A percentile compares a stretch with the other conserved stretches of the same genome.
These are phyloP conservation scores for Caloboletus firmus DNA, from an alignment of 1,284 basidiomycete species.

Conservation along the genomic window DNA sequence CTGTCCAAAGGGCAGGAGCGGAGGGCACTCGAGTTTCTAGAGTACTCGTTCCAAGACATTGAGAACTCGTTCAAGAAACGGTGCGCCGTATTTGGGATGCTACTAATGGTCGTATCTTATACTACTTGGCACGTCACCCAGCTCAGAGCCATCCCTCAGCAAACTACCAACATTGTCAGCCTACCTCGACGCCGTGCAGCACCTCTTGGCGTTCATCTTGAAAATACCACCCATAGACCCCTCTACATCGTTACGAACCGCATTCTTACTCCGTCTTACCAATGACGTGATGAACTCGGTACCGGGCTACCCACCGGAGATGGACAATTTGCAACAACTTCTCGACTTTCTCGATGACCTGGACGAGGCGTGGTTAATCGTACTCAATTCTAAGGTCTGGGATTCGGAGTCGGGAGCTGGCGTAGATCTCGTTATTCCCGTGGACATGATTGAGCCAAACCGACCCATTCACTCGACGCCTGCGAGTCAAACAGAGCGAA, in stretches of 20 bases:
- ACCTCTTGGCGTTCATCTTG: conserved; percentile 58
- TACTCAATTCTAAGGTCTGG: conserved; percentile 64
- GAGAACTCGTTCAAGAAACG: conserved; percentile 71
- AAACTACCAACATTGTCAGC: conserved; percentile 46
- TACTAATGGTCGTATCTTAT: not conserved
- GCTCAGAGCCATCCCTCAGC: conserved; percentile 54
- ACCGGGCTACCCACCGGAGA: conserved; percentile 53
- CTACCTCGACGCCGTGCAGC: conserved; percentile 57
- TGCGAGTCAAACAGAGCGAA: conserved; percentile 65
- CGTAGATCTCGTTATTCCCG: conserved; percentile 46
- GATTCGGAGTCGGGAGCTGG: conserved; percentile 49
- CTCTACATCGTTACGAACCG: conserved; percentile 61
- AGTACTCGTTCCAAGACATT: conserved; percentile 60
- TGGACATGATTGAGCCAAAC: conserved; percentile 29
- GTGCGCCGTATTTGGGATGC: conserved; percentile 39
- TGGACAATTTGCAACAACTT: conserved; percentile 47
- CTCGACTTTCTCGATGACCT: conserved; percentile 67
- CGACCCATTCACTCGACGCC: conserved; percentile 40
- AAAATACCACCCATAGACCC: conserved; percentile 71
- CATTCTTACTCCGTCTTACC: conserved; percentile 67
- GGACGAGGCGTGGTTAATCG: conserved; percentile 67
- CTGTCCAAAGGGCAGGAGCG: conserved; percentile 58
- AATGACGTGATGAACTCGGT: conserved; percentile 61
- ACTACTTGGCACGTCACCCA: conserved; percentile 29
- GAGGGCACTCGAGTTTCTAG: conserved; percentile 60